Evolutionary conservation across 2,329 filamentous ascomycete genomes (phyloP), one percentile per base, ranked within the genome.

Genomic region (Phaeophleospora eucalypticola): DNA sequence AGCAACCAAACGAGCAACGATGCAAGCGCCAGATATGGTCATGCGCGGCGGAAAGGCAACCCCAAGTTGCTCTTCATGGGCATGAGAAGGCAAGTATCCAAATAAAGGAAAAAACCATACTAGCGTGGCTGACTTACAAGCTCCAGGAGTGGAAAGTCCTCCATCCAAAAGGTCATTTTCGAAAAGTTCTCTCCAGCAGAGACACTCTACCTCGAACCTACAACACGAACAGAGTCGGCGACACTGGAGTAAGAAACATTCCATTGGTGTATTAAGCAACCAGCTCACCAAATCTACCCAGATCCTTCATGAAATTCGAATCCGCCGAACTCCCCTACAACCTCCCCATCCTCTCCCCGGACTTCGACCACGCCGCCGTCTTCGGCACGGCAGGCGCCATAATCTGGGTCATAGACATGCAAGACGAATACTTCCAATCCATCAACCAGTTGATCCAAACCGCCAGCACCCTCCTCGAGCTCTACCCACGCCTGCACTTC

Each of bases 221-320:
- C 93, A 3, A 90, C 89, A 8, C 81, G 87, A 24, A 94, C 97
- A 54, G 89, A 95, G 64, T 95, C 95, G 65, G 89, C 96, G 59
- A 88, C 87, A 3, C 90, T 97, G 77, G 88, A 93, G 90, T 96
- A 69, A 71, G 88, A 7, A n/a, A 74, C 14, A 17, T 12, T 18
- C n/a, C 45, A n/a, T 19, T 27, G 16, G 4, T n/a, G 16, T 18
- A 9, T 16, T 14, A 18, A 24, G n/a, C 34, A 19, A 36, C 24
- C 21, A 24, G 20, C 32, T 19, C 10, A 18, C 4, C 6, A 4
- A 4, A 6, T n/a, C 27, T n/a, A 6, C 36, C 15, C 48, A 96
- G 89, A 58, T 97, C 93, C 2, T 97, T 98, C 66, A 96, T 97
- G 89, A 91, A 97, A 65, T 96, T 97, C 58, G 91, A 97, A 70